Evolutionary conservation across 768 basidiomycete genomes (phyloP), one percentile per base, ranked within the genome.

Genomic region (Trametes elegans): DNA sequence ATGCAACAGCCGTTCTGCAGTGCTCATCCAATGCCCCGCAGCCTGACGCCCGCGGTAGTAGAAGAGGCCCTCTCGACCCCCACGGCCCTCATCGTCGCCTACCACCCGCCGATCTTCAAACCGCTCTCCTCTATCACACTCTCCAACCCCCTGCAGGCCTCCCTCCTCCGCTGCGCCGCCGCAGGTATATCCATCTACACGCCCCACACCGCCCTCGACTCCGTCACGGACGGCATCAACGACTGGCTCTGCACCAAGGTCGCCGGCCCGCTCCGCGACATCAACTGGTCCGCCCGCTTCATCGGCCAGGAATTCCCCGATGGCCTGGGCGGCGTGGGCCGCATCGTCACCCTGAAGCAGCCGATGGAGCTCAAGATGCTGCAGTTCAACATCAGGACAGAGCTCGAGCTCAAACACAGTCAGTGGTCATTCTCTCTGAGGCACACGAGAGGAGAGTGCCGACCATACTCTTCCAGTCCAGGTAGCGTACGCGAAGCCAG

Each of bases 201-300:
- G 35, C 93, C 96, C 2, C 96, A 98, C 71, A 92, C 90, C 0
- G 83, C 92, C 0, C 78, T 97, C 16, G 96, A 98, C 71, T 79
- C 78, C n/a, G 84, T 90, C 1, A 78, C 81, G 62, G 89, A 82
- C 5, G 95, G 96, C 0, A 82, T 96, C 49, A 97, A 96, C 65
- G 93, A 95, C 71, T 97, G 90, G 90, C 79, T 94, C 14, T 88
- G 83, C 43, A 49, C 1, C 66, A 74, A 9, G 70, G 70, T 67
- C 29, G 62, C 68, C 31, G 47, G 45, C 11, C 63, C 61, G 24
- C 38, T 53, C 26, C 49, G 64, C 38, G 82, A 79, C 31, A 67
- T 81, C 29, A 70, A 36, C 49, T 55, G 53, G 54, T 41, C 58
- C 49, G 43, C 58, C 0, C 44, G 58, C 31, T 59, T 47, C 49